Percentiles rank a stretch among this genome's conserved stretches.
phyloP scores from a whole-genome alignment of 73 alveolate genomes.

The Tetrahymena borealis region DNA sequence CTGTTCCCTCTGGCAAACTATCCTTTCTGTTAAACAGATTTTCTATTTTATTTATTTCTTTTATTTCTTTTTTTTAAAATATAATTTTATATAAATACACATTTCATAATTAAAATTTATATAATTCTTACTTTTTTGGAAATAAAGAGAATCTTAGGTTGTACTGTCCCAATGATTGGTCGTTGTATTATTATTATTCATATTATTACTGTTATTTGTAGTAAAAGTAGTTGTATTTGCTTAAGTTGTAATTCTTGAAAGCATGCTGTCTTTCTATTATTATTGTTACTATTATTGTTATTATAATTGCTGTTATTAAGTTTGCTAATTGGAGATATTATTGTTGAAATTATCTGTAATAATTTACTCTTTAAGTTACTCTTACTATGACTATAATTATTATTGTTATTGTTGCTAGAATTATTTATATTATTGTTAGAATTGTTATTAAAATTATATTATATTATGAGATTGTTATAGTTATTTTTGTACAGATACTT shows the following conservation, averaged over 20 bases:
- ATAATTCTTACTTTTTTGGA: background rate
- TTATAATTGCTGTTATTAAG: background rate
- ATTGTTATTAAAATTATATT: background rate
- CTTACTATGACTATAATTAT: background rate
- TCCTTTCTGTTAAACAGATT: background rate
- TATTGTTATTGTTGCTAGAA: background rate
- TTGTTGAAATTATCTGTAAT: background rate
- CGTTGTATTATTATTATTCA: background rate
- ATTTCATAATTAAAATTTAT: background rate
- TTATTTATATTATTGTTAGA: background rate
- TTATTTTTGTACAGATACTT: background rate
- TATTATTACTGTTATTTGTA: background rate
- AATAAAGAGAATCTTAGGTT: background rate
- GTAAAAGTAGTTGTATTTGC: slow-evolving; percentile 1
- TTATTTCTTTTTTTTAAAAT: background rate
- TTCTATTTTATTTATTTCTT: background rate
- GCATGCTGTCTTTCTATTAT: no score
- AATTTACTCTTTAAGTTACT: background rate
- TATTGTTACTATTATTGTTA: background rate
- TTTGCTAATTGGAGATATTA: background rate
- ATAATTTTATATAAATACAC: background rate
- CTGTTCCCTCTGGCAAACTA: background rate
- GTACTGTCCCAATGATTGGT: background rate
- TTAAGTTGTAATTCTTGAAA: background rate
- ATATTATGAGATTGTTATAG: background rate